Evolutionary conservation across 306 rosid species (phyloP), one percentile per base, ranked within the genome.

Genomic region (Cucumis melo): DNA sequence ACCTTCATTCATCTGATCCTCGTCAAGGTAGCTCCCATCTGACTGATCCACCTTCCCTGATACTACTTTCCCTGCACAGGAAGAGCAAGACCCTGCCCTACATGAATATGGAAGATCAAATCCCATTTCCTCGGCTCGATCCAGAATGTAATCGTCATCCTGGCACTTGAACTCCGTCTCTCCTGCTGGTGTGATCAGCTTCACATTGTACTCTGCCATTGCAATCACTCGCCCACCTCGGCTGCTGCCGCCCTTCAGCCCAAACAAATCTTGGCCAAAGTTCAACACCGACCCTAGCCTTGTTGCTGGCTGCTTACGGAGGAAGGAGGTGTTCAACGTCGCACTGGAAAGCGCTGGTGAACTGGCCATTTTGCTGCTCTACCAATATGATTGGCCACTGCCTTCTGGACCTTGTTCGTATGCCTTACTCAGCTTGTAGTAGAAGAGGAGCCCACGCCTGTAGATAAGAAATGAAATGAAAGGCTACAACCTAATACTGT

Each of bases 61-160:
- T 3, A 77, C 65, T 7, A 93, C 81, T 75, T 85, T 93, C 0
- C 91, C 98, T 10, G 89, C 91, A 23, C 98, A 93, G 0, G 96
- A 80, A 50, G 96, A 89, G 86, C 98, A 93, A 17, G 98, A 84
- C 1, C 98, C 98, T 10, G 98, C 96, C 24, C 98, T 81, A 82
- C 97, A 93, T 0, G 98, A 93, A 86, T 93, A 93, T 0, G 97
- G 98, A 34, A 91, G 88, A 7, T 93, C 98, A 13, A 87, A 0
- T 5, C 91, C 91, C 0, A 15, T 0, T 6, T 91, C 92, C 79
- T 93, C 98, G 0, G 98, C 97, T 0, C 23, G 78, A 79, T 93
- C 98, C 4, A 93, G 85, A 14, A 93, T 78, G 91, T 88, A 91
- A 0, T 19, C 82, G 14, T 87, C 89, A 24, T 82, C 93, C 0